Evolutionary conservation across 73 alveolate species (phyloP), one percentile per base, ranked within the genome.

Genomic region (Paramecium octaurelia): DNA sequence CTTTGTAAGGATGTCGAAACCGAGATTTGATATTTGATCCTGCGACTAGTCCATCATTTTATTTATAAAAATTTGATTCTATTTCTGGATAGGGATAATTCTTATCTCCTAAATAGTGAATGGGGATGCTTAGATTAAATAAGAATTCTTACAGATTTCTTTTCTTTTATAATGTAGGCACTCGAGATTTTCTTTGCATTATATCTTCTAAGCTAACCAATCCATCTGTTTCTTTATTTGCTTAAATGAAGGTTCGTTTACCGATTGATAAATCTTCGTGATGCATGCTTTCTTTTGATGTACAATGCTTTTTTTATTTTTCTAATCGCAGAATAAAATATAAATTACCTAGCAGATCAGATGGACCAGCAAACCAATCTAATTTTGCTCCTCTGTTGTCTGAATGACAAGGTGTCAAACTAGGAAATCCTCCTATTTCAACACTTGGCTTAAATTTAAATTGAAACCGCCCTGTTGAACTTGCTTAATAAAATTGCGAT

Each of bases 131-230:
- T 3, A 23, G 36, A 44, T 80, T 35, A 38, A 46, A n/a, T 36
- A 40, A 12, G 10, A 23, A 44, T 9, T 20, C 20, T 43, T 80
- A 80, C 91, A 31, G 48, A 80, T 80, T 80, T 43, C 91, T 40
- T 27, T 80, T 80, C 34, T 80, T 9, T 48, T 44, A 44, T 12
- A 23, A 23, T n/a, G 70, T 48, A 46, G 70, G 70, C 31, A 80
- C 91, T 80, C 91, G 48, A 24, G 43, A 27, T 48, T 80, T 80
- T 80, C 91, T 80, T 80, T 80, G 34, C 91, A 80, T 80, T 42
- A 80, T 10, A 6, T 40, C 70, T 14, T 80, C 91, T 27, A 80
- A 18, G 57, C 48, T 24, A 23, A 34, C 46, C 31, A 80, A 44
- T 80, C 50, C 73, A 38, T 80, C 43, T 11, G 76, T 43, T 80